Base-by-base conservation (phyloP, 2,329 filamentous ascomycete genomes). In the Fusarium domesticum region DNA sequence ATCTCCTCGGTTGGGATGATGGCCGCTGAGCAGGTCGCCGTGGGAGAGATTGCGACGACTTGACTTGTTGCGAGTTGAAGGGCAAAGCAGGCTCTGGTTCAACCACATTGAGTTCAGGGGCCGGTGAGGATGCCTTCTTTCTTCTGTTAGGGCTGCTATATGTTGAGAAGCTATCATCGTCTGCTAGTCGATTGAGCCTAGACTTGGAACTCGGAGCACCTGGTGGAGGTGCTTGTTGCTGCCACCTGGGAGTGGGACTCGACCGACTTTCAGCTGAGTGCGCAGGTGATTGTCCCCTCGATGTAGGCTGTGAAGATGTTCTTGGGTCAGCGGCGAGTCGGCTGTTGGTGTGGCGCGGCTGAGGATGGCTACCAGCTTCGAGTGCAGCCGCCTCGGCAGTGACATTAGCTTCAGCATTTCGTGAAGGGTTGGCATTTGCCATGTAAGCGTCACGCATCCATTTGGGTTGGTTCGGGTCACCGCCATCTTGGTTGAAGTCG, bases 141-240 rank as follows among this genome's bases (percentile, higher is more conserved):
- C 90, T 80, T 55, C 90, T 79, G 17, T 87, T 87, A 37, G 90
- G 88, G 63, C 91, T 96, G 43, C 96, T 77, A 64, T 97, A 96
- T 20, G 85, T 87, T 56, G 95, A 83, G 12, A 87, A 78, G 37
- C 80, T 84, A 64, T 96, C 84, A 50, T 95, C 86, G 61, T 96
- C 90, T 0, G 80, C 80, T 60, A 89, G 79, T 54, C 86, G 83
- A 48, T 78, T 87, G 11, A 96, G 72, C 42, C 85, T 83, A 7
- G 78, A 71, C 42, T 59, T 64, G 2, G 65, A 49, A 37, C 67
- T 66, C 18, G 63, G 60, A 6, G 59, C 47, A 19, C 55, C 63
- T 32, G 72, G 69, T n/a, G 72, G 59, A 6, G 52, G 54, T 14
- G 64, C 52, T 45, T 68, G 64, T 40, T 81, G 78, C 56, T 85